Evolutionary conservation across 441 rosid genomes (phyloP), one percentile per base, ranked within the genome.

Genomic region (Erodium chrysanthum): DNA sequence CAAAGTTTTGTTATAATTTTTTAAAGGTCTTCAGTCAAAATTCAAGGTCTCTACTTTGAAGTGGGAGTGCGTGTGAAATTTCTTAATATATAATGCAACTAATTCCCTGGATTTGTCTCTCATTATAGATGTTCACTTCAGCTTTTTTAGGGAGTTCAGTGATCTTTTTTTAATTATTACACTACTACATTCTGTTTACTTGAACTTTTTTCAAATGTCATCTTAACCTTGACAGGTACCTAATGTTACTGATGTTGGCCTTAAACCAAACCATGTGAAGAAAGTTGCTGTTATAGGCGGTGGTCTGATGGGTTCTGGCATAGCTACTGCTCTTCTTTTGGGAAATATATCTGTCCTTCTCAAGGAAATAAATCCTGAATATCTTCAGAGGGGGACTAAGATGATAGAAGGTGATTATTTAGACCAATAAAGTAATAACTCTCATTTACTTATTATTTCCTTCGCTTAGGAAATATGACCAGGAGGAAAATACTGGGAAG

Each of bases 231-330:
- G 62, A 58, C 75, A 77, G 81, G 60, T 74, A 44, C 78, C 74
- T 42, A 70, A 76, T 20, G 60, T 78, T 22, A 71, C 78, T 33
- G 76, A 72, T 64, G 14, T 61, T 40, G 81, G 78, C 22, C 60
- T 75, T 60, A 52, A 46, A 50, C 78, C 78, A 6, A 69, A 72
- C 74, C 64, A 64, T 72, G 61, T 75, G 35, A 72, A 66, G 63
- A 74, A 33, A 59, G 71, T 78, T 75, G 78, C 72, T 66, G 72
- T 78, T 35, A 58, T 75, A 18, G 81, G 81, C 37, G 78, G 76
- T 71, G 76, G 78, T 48, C 64, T 75, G 42, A 67, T 75, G 72
- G 81, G 81, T 23, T 72, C 78, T 33, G 74, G 74, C 52, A 69
- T 78, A 50, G 78, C 68, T 0, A 78, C 81, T n/a, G 22, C 72